These are phyloP conservation scores for Boletus rex-veris DNA, from an alignment of 768 basidiomycete genomes.

Conservation along the genomic window DNA sequence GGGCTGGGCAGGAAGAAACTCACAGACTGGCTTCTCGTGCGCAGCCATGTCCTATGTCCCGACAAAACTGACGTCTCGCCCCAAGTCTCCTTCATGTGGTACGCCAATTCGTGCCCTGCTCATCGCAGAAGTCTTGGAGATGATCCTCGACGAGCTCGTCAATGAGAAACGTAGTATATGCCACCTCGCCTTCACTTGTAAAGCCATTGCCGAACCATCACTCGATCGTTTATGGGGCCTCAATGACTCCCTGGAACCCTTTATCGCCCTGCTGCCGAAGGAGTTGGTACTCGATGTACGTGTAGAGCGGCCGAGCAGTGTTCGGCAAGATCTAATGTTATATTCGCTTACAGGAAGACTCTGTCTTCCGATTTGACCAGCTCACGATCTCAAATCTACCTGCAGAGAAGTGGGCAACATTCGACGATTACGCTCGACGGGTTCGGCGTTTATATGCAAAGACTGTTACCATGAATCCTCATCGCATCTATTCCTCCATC, in stretches of 20 bases:
- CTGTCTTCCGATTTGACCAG: constrained; percentile 14
- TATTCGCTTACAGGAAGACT: constrained; percentile 14
- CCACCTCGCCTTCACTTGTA: constrained; percentile 22
- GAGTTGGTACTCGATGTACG: constrained; percentile 22
- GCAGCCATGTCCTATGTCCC: constrained; percentile 5
- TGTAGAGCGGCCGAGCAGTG: not conserved
- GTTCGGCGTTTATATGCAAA: constrained; percentile 23
- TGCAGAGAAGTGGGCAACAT: constrained; percentile 14
- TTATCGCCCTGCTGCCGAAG: constrained; percentile 18
- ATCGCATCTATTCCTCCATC: constrained; percentile 24
- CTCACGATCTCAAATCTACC: constrained; percentile 2
- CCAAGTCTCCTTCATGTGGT: not conserved
- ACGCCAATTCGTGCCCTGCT: constrained; percentile 7
- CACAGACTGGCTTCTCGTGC: no score
- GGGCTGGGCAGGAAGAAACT: not conserved
- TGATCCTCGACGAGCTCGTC: constrained; percentile 20
- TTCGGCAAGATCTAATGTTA: constrained; percentile 6
- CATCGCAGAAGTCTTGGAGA: constrained; percentile 22
- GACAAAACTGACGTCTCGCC: not conserved
- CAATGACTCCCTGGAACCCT: constrained; percentile 25
- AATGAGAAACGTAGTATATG: constrained; percentile 16
- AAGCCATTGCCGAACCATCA: constrained; percentile 13
- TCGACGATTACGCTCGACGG: constrained; percentile 23
- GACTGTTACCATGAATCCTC: constrained; percentile 26
- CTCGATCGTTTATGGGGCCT: constrained; percentile 25